These are phyloP conservation scores for Ramichloridium luteum DNA, from an alignment of 2,329 filamentous ascomycete genomes.

Conservation along the genomic window DNA sequence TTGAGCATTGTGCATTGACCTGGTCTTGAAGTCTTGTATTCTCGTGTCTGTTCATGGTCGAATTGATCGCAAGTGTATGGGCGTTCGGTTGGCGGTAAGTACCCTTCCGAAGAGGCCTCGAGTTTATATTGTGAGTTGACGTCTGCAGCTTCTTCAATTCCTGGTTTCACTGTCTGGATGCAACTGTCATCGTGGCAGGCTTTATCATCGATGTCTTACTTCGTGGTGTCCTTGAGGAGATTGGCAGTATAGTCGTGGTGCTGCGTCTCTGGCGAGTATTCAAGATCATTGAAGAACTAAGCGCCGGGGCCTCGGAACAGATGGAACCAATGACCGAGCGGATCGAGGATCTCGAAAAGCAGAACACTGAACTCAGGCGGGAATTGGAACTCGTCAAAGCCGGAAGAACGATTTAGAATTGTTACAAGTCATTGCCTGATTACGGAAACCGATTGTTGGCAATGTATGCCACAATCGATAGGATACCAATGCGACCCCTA, in stretches of 20 bases:
- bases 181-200: constrained; percentile 47
- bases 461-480: no score
- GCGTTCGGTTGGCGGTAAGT: constrained; percentile 49
- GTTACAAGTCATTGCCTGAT: no score
- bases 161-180: constrained; percentile 52
- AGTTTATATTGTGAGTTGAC: not conserved
- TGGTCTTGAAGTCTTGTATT: constrained; percentile 44
- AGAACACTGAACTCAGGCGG: no score
- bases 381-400: no score
- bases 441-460: no score
- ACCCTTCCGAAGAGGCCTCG: no score
- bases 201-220: constrained; percentile 53
- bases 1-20: no score
- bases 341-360: constrained; percentile 41
- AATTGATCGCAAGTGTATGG: constrained; percentile 47
- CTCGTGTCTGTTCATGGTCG: constrained; percentile 52
- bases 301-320: constrained; percentile 49
- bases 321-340: constrained; percentile 45
- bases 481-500: no score
- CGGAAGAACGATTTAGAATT: no score
- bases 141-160: constrained; percentile 24
- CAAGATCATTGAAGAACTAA: constrained; percentile 59
- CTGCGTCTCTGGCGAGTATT: constrained; percentile 57
- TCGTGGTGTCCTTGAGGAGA: constrained; percentile 48
- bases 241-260: constrained; percentile 54